phyloP scores from a whole-genome alignment of 805 yeast genomes.

The Candida koratica region DNA sequence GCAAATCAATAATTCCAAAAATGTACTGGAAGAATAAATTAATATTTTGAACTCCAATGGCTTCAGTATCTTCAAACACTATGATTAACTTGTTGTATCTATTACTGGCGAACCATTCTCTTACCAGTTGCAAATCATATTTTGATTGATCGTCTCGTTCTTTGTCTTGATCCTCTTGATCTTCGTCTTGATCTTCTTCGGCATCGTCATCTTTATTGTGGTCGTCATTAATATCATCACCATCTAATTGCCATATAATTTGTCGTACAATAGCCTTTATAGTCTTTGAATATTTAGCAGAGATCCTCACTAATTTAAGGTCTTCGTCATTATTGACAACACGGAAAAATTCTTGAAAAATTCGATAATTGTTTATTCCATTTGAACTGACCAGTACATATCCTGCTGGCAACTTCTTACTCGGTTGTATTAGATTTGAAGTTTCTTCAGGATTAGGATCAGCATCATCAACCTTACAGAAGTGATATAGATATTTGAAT shows the following conservation, averaged over 20 bases:
- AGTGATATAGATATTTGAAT: constrained; percentile 24
- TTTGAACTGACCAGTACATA: constrained; percentile 37
- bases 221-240: background rate
- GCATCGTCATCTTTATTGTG: background rate
- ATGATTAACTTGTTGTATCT: constrained; percentile 12
- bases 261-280: constrained; percentile 33
- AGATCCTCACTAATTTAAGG: constrained; percentile 24
- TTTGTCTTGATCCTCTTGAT: constrained; percentile 17
- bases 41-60: constrained; percentile 30
- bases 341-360: constrained; percentile 31
- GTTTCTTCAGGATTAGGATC: background rate
- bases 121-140: constrained; percentile 31
- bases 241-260: constrained; percentile 25
- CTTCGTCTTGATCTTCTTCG: constrained; percentile 15
- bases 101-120: constrained; percentile 6
- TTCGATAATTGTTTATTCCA: constrained; percentile 38
- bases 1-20: constrained; percentile 22
- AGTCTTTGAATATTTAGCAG: constrained; percentile 28
- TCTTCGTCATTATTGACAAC: constrained; percentile 9
- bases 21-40: constrained; percentile 34
- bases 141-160: constrained; percentile 23
- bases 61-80: constrained; percentile 36
- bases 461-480: constrained; percentile 14
- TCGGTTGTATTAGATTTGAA: constrained; percentile 6
- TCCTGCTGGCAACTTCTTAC: constrained; percentile 26